phyloP scores from a whole-genome alignment of 495 filamentous ascomycete genomes.

The Penicillium goetzii region DNA sequence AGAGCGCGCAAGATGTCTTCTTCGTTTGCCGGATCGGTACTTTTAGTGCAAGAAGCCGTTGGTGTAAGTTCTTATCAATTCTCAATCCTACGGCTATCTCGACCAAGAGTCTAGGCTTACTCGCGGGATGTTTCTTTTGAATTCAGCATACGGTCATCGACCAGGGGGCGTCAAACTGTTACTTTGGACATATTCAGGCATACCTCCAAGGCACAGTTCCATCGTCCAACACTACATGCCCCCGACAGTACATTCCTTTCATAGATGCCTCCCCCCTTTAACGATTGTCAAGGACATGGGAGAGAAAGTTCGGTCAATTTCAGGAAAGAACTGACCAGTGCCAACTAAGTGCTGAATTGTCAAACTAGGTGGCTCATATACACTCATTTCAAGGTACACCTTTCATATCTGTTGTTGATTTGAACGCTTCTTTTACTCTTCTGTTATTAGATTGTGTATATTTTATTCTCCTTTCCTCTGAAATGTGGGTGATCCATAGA shows the following conservation, averaged over 20 bases:
- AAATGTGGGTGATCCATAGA: no score
- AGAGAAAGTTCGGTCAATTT: no score
- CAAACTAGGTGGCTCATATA: no score
- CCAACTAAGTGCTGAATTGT: no score
- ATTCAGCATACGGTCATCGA: not conserved
- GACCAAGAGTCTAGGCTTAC: not conserved
- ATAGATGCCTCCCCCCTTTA: not conserved
- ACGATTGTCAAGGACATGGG: no score
- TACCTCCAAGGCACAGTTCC: slow-evolving; percentile 11
- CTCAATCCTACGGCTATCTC: not conserved
- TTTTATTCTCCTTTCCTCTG: no score
- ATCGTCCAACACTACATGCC: not conserved
- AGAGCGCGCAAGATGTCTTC: not conserved
- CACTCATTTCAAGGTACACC: no score
- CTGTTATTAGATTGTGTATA: no score
- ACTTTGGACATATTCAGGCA: slow-evolving; percentile 16
- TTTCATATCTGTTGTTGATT: no score
- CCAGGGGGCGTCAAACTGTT: slow-evolving; percentile 10
- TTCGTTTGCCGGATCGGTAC: not conserved
- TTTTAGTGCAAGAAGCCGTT: not conserved
- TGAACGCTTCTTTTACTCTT: no score
- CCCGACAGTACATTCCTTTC: not conserved
- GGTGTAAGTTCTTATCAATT: not conserved
- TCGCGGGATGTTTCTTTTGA: not conserved
- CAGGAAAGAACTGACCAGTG: no score